Evolutionary conservation across 2,329 filamentous ascomycete genomes (phyloP).

Genomic region (Fusarium sp.): DNA sequence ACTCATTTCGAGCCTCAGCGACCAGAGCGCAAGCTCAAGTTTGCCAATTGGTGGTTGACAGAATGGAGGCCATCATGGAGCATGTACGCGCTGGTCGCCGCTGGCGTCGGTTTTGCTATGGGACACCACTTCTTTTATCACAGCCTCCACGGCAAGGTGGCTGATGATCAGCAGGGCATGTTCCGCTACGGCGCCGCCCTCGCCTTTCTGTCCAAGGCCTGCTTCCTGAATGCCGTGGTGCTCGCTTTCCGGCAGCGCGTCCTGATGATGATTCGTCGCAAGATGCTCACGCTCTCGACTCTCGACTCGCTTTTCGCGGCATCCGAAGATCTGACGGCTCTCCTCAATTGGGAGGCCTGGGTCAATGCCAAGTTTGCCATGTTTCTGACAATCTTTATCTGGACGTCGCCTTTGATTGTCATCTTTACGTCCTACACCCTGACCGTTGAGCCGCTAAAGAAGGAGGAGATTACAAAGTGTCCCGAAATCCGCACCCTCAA

Average conservation of each 20-base stretch:
- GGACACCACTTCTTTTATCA: conserved; percentile 47
- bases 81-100: conserved; percentile 44
- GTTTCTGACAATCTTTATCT: conserved; percentile 46
- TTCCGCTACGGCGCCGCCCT: conserved; percentile 43
- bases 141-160: conserved; percentile 35
- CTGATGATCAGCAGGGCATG: conserved; percentile 41
- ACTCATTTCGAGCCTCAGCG: neutral
- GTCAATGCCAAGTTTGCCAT: conserved; percentile 46
- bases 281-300: conserved; percentile 45
- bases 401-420: conserved; percentile 47
- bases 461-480: conserved; percentile 33
- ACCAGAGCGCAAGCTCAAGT: neutral
- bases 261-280: conserved; percentile 49
- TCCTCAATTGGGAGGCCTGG: conserved; percentile 47
- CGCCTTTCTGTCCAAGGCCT: conserved; percentile 47
- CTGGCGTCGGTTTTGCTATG: conserved; percentile 43
- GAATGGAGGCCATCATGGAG: conserved; percentile 46
- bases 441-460: conserved; percentile 28
- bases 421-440: conserved; percentile 48
- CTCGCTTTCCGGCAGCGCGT: conserved; percentile 47
- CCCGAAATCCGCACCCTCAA: conserved; percentile 46
- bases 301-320: conserved; percentile 48
- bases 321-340: conserved; percentile 43
- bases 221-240: conserved; percentile 45
- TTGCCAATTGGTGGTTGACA: conserved; percentile 34